Evolutionary conservation across 305 asterid species (phyloP), one percentile per base, ranked within the genome.

Genomic region (Caryopteris hybrid): DNA sequence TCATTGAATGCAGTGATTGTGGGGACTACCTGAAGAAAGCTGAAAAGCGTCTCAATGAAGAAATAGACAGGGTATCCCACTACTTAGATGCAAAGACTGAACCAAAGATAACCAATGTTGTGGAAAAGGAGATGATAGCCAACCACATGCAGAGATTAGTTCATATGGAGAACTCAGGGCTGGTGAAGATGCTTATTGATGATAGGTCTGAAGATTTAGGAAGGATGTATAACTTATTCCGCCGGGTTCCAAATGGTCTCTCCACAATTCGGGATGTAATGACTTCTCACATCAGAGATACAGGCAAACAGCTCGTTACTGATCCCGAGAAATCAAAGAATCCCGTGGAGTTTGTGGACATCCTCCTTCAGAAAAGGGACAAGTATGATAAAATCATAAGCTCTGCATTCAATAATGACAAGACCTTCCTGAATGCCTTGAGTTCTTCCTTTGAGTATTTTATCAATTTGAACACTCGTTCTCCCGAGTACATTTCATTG

Each of bases 351-450:
- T 83, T 80, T 68, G 91, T 83, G 33, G 86, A 83, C 34, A 65
- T 75, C 59, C 86, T 85, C 57, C 83, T 85, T 60, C 77, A 75
- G 58, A 83, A 80, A 80, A 80, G 79, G 69, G 91, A 79, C 46
- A 83, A 85, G 74, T 83, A 85, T 42, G 88, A 85, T 70, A 80
- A 76, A 67, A 78, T 89, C 76, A 89, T 86, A 75, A 72, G 67
- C 66, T 68, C 64, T 45, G 81, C 96, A 16, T 87, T 89, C 74
- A 69, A 47, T 76, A 87, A 84, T 41, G 96, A 87, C 75, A 85
- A 87, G 79, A 83, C 87, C 31, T 89, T 89, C 81, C 95, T 83
- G 72, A 89, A 89, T 72, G 96, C 95, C 61, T 79, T 89, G 83
- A 84, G 82, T 80, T 88, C 94, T 38, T 84, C 96, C 18, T 88